These are phyloP conservation scores for Neocucurbitaria cava DNA, from an alignment of 2,329 filamentous ascomycete species.

Conservation along the genomic window DNA sequence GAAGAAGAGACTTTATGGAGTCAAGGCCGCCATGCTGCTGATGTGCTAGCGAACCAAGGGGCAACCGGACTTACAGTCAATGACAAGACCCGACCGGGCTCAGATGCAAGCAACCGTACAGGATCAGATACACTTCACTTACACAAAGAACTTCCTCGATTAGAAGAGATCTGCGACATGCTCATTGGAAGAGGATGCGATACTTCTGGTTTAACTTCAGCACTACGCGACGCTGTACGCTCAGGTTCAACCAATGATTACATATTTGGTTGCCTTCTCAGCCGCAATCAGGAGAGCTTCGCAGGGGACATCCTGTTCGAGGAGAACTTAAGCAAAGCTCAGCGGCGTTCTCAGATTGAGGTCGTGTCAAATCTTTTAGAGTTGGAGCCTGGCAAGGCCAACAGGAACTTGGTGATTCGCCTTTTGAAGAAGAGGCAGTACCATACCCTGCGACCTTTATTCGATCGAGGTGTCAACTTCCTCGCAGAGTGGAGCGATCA, in stretches of 20 bases:
- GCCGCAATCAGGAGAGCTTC: neutral
- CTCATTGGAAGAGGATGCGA: neutral
- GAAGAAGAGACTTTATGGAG: neutral
- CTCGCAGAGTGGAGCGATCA: neutral
- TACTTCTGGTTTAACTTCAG: neutral
- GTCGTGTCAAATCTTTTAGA: neutral
- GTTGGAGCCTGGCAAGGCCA: neutral
- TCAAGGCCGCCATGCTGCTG: neutral
- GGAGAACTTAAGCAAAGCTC: neutral
- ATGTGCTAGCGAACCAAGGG: neutral
- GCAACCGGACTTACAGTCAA: neutral
- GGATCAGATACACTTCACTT: neutral
- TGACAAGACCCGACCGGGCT: neutral
- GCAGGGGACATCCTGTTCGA: neutral
- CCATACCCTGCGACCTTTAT: neutral
- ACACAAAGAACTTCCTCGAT: neutral
- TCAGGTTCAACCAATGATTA: neutral
- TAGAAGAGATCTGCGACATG: neutral
- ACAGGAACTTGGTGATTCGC: neutral
- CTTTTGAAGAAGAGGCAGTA: neutral
- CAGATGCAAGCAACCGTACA: neutral
- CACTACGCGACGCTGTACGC: neutral
- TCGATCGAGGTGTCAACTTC: neutral
- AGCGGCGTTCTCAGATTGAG: neutral
- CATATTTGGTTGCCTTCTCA: neutral